phyloP scores from a whole-genome alignment of 352 stramenopile genomes.

The Thalassiosira ordinaria region DNA sequence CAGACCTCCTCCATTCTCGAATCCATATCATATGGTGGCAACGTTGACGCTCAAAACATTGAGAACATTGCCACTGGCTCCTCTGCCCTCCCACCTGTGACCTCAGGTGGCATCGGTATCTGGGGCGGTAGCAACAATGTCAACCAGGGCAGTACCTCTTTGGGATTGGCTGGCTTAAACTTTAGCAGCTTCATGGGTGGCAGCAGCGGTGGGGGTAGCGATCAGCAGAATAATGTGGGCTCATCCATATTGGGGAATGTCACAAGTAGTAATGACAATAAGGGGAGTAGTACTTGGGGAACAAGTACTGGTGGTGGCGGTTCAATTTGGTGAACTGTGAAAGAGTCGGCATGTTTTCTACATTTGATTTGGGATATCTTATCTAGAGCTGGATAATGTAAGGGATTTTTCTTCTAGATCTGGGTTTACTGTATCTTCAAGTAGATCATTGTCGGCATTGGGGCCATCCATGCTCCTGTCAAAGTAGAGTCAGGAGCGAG shows the following conservation, averaged over 20 bases:
- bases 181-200: slow-evolving; percentile 52
- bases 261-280: not conserved
- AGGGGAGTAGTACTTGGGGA: slow-evolving; percentile 23
- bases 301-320: slow-evolving; percentile 25
- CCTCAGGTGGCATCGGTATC: slow-evolving; percentile 12
- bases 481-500: no score
- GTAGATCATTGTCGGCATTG: no score
- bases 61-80: slow-evolving; percentile 1
- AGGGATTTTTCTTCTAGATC: no score
- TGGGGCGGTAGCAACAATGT: slow-evolving; percentile 39
- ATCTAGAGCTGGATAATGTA: no score
- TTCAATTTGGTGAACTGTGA: slow-evolving; percentile 53
- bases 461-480: no score
- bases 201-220: not conserved
- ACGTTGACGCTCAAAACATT: not conserved
- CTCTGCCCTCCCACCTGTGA: not conserved
- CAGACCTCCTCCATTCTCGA: slow-evolving; percentile 57
- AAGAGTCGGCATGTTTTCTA: no score
- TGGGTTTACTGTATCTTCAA: no score
- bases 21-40: slow-evolving; percentile 41
- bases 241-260: no score
- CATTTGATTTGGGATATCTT: not conserved
- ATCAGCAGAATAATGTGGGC: slow-evolving; percentile 11
- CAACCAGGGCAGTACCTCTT: slow-evolving; percentile 39
- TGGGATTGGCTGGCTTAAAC: slow-evolving; percentile 47